These are phyloP conservation scores for Boletus coccyginus DNA, from an alignment of 768 basidiomycete species.

Conservation along the genomic window DNA sequence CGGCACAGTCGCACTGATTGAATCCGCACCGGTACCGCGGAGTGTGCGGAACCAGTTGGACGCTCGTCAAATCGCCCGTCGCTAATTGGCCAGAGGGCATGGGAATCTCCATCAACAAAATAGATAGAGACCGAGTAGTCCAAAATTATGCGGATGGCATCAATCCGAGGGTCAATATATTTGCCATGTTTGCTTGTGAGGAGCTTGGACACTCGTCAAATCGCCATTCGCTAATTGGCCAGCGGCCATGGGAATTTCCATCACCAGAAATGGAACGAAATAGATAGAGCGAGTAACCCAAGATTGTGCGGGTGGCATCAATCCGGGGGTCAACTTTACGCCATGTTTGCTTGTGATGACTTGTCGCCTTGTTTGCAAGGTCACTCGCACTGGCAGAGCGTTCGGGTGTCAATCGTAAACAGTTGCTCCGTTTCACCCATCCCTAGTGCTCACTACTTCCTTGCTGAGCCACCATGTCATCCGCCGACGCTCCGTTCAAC, in stretches of 20 bases:
- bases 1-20: too few relatives aligned
- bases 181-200: not conserved
- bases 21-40: not conserved
- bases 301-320: not conserved
- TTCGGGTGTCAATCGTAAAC: too few relatives aligned
- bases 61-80: conserved; percentile 10
- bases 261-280: not conserved
- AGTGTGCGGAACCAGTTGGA: not conserved
- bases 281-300: not conserved
- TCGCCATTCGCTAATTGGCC: conserved; percentile 13
- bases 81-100: conserved; percentile 8
- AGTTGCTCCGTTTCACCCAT: too few relatives aligned
- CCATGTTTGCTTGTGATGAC: not conserved
- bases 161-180: conserved; percentile 4
- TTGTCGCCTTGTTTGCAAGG: too few relatives aligned
- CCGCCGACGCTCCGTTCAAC: too few relatives aligned
- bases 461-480: too few relatives aligned
- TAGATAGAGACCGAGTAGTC: not conserved
- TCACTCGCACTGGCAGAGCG: too few relatives aligned
- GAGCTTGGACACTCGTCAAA: conserved; percentile 6
- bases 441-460: too few relatives aligned
- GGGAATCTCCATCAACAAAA: not conserved
- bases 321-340: conserved; percentile 1
- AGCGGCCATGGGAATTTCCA: not conserved
- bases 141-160: not conserved